phyloP scores from a whole-genome alignment of 345 rosid species.

The Acer saccharum region DNA sequence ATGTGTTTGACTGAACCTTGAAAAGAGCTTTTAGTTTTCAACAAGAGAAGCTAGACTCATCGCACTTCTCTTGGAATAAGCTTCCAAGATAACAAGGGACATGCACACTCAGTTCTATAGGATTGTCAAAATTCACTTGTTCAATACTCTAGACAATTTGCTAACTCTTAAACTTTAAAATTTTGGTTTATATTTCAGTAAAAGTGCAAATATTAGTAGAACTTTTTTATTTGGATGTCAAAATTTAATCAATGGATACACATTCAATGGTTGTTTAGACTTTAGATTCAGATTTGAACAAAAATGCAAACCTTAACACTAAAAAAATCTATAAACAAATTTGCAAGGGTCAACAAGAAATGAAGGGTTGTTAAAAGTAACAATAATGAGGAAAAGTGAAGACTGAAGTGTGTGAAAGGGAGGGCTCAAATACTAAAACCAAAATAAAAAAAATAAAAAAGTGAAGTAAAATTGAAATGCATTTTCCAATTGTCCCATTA shows the following conservation, averaged over 20 bases:
- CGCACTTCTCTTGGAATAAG: too few species aligned
- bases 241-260: not conserved
- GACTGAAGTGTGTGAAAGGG: not conserved
- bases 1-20: not conserved
- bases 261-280: not conserved
- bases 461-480: constrained; percentile 13
- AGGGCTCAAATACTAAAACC: constrained; percentile 5
- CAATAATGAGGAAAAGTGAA: not conserved
- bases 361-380: constrained; percentile 16
- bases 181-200: not conserved
- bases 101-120: not conserved
- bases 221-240: not conserved
- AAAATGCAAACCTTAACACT: not conserved
- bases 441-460: not conserved
- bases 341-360: constrained; percentile 12
- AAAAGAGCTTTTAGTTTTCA: not conserved
- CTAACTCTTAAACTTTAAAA: not conserved
- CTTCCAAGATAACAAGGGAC: not conserved
- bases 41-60: too few species aligned
- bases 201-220: not conserved
- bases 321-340: not conserved
- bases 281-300: not conserved
- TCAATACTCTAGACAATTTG: not conserved
- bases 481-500: not conserved
- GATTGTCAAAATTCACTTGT: too few species aligned